Percentiles rank a stretch among this genome's conserved stretches.
Conservation (phyloP, 768 basidiomycete species). For the Podaxis sp. region DNA sequence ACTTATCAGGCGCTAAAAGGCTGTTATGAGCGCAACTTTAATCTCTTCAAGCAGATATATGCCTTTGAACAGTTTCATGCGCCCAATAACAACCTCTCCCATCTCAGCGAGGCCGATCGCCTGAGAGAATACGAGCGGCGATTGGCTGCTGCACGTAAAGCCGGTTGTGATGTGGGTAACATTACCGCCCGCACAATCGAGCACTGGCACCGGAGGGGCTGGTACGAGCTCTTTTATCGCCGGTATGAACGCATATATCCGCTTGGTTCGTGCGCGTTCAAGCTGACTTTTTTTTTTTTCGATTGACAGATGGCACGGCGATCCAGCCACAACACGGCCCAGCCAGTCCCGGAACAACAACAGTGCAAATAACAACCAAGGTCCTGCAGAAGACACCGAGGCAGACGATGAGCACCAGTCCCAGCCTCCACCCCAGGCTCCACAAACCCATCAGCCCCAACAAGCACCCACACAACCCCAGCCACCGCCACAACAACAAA, state of each 20-base stretch:
- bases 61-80: slow-evolving; percentile 59
- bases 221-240: slow-evolving; percentile 73
- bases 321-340: slow-evolving; percentile 59
- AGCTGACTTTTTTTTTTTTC: neutral
- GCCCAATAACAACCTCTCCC: slow-evolving; percentile 31
- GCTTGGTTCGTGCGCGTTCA: neutral
- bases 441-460: slow-evolving; percentile 16
- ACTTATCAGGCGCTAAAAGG: slow-evolving; percentile 84
- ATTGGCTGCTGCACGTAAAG: slow-evolving; percentile 62
- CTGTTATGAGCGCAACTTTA: slow-evolving; percentile 84
- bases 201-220: slow-evolving; percentile 76
- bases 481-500: slow-evolving; percentile 19
- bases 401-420: slow-evolving; percentile 52
- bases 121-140: slow-evolving; percentile 73
- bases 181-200: slow-evolving; percentile 73
- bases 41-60: slow-evolving; percentile 81
- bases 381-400: slow-evolving; percentile 37
- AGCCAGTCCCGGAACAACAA: slow-evolving; percentile 36
- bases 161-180: slow-evolving; percentile 70
- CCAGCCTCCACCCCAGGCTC: slow-evolving; percentile 24
- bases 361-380: slow-evolving; percentile 28
- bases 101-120: slow-evolving; percentile 60
- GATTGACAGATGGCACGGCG: slow-evolving; percentile 58
- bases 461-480: slow-evolving; percentile 9
- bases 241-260: slow-evolving; percentile 39